phyloP scores from a whole-genome alignment of 73 alveolate species.

The Breviolum minutum region DNA sequence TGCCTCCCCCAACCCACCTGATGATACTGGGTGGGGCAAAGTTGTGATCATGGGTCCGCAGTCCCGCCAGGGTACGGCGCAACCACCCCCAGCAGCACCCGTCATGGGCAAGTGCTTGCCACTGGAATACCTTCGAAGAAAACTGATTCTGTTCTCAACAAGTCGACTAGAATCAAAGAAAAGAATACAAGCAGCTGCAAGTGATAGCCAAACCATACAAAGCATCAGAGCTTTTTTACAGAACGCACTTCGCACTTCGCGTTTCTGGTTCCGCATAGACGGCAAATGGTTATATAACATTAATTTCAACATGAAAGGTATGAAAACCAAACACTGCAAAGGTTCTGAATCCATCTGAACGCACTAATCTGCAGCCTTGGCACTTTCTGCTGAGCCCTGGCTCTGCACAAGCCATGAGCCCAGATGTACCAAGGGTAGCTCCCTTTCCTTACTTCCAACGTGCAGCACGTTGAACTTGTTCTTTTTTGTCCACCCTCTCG shows the following conservation, averaged over 20 bases:
- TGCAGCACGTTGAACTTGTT: no score
- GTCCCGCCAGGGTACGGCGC: constrained; percentile 1
- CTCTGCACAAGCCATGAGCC: background rate
- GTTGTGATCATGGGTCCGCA: background rate
- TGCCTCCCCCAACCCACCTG: background rate
- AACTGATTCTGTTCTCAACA: no score
- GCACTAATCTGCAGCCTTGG: background rate
- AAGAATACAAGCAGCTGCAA: no score
- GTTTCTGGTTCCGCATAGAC: no score
- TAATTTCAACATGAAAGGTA: no score
- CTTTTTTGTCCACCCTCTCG: no score
- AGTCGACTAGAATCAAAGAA: no score
- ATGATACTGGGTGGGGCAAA: background rate
- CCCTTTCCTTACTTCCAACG: background rate
- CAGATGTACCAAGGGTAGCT: background rate
- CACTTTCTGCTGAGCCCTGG: background rate
- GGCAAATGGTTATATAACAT: no score
- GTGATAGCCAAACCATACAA: no score
- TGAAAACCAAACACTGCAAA: background rate
- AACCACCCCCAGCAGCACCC: constrained; percentile 54
- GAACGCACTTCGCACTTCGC: no score
- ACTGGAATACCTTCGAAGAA: background rate
- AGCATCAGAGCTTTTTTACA: no score
- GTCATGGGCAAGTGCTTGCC: background rate
- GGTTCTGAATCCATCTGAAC: background rate